Percentiles rank a stretch among this genome's conserved stretches.
Conservation (phyloP, 169 alveolate genomes). For the Plasmodium reichenowi region DNA sequence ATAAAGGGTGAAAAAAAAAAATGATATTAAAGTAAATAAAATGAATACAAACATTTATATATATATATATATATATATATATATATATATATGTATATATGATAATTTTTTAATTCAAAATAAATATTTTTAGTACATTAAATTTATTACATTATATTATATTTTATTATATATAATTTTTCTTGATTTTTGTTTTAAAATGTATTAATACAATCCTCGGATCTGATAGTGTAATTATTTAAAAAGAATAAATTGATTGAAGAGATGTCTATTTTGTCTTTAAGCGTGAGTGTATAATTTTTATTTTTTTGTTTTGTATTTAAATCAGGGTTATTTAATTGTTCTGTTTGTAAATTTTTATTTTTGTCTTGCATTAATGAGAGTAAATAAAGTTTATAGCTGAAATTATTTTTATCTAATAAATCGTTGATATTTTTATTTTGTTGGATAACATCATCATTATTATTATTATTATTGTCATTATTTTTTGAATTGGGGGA, state of each 20-base stretch:
- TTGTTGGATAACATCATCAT: not conserved
- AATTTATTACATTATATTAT: too few relatives aligned
- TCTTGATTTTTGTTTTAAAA: constrained; percentile 3
- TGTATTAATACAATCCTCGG: constrained; percentile 14
- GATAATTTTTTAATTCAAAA: too few relatives aligned
- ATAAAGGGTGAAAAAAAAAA: not conserved
- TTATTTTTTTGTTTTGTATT: not conserved
- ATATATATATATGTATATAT: too few relatives aligned
- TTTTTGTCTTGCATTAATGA: constrained; percentile 6
- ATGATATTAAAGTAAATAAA: too few relatives aligned
- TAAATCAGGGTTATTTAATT: too few relatives aligned
- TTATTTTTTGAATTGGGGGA: too few relatives aligned
- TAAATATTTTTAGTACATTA: too few relatives aligned
- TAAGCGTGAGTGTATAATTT: not conserved
- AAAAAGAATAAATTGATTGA: constrained; percentile 32
- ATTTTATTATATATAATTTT: too few relatives aligned
- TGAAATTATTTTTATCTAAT: not conserved
- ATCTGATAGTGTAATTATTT: constrained; percentile 29
- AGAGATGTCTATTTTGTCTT: constrained; percentile 15
- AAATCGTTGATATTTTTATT: not conserved
- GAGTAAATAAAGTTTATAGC: constrained; percentile 31
- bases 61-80: too few relatives aligned
- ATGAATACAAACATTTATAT: too few relatives aligned
- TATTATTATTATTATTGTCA: too few relatives aligned
- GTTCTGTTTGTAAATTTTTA: not conserved